phyloP scores from a whole-genome alignment of 306 rosid genomes.

The Rubus parviflorus region DNA sequence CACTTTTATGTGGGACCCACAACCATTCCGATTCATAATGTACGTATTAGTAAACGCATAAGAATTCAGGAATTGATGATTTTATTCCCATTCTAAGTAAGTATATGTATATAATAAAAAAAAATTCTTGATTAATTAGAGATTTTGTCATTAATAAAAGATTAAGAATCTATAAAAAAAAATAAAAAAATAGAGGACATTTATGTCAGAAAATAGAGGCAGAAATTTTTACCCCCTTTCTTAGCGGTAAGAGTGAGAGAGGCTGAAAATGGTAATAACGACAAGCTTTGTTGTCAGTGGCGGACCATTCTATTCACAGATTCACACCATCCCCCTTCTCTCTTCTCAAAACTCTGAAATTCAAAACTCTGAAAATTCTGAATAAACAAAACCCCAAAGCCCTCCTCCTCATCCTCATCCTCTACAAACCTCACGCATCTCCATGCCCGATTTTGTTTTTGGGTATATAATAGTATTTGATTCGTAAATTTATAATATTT shows the following conservation, averaged over 20 bases:
- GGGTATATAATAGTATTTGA: not conserved
- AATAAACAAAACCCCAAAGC: conserved; percentile 13
- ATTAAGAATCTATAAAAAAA: not conserved
- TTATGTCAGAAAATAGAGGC: not conserved
- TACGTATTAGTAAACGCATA: too few relatives aligned
- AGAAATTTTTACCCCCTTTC: not conserved
- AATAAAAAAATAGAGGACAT: not conserved
- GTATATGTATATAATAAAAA: too few relatives aligned
- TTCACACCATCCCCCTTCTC: not conserved
- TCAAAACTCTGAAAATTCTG: not conserved
- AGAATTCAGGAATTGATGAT: too few relatives aligned
- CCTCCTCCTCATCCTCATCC: not conserved
- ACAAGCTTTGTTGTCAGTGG: conserved; percentile 48
- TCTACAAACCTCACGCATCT: conserved; percentile 50
- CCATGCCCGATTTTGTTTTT: conserved; percentile 32
- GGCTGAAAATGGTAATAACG: conserved; percentile 36
- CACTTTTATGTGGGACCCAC: too few relatives aligned
- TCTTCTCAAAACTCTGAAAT: not conserved
- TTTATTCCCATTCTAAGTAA: too few relatives aligned
- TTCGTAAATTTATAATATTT: not conserved
- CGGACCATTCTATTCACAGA: conserved; percentile 35
- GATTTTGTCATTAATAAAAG: not conserved
- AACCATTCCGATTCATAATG: too few relatives aligned
- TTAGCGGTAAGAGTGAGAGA: not conserved
- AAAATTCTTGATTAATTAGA: not conserved